A percentile compares a stretch with the other conserved stretches of the same genome.
Conservation (phyloP, 140 eudicot genomes). For the Anethum foeniculum region DNA sequence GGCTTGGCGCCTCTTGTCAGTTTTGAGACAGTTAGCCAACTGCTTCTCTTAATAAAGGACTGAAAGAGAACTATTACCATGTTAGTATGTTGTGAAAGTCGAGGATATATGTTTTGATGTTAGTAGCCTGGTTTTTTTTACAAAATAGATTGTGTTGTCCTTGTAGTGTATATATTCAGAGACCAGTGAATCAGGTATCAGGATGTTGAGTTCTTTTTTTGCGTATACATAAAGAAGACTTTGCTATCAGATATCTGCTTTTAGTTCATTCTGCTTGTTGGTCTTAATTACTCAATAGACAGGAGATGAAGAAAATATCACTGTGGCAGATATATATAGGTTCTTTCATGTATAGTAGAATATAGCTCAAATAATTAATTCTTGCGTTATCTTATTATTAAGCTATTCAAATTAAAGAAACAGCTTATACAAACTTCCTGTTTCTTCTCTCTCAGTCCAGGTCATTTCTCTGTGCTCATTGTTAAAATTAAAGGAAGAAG, state of each 20-base stretch:
- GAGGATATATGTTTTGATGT: constrained; percentile 6
- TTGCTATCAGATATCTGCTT: not conserved
- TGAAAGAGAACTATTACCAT: not conserved
- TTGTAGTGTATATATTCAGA: not conserved
- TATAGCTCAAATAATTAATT: not conserved
- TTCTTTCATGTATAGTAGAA: not conserved
- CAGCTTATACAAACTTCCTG: too few species aligned
- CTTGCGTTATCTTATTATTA: not conserved
- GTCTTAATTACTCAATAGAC: not conserved
- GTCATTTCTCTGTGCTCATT: too few species aligned
- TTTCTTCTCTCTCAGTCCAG: too few species aligned
- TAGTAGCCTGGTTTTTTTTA: constrained; percentile 4
- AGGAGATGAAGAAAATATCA: not conserved
- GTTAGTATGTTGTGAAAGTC: not conserved
- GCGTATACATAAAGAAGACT: not conserved
- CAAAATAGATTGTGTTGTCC: not conserved
- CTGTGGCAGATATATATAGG: not conserved
- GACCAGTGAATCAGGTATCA: constrained; percentile 2
- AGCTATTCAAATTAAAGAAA: too few species aligned
- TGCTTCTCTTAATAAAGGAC: constrained; percentile 4
- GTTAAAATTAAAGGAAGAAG: too few species aligned
- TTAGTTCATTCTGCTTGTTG: not conserved
- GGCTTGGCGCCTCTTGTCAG: constrained; percentile 72
- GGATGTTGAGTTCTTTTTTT: not conserved
- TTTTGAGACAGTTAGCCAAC: constrained; percentile 32